These are phyloP conservation scores for Trichoderma erinaceum DNA, from an alignment of 495 filamentous ascomycete species.

Conservation along the genomic window DNA sequence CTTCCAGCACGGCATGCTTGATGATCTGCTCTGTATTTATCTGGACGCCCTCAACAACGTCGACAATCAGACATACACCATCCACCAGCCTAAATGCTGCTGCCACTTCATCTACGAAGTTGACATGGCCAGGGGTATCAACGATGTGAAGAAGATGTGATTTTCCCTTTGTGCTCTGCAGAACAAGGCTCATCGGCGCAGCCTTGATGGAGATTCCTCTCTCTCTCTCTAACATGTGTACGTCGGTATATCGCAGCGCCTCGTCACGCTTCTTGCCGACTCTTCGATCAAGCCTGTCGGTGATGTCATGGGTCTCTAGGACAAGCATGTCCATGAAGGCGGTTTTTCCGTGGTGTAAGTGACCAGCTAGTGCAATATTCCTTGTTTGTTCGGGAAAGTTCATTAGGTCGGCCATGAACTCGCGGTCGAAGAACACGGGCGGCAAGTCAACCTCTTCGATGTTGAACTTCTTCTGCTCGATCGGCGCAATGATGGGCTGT, in stretches of 20 bases:
- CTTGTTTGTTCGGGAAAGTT: slow-evolving; percentile 90
- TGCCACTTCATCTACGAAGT: slow-evolving; percentile 95
- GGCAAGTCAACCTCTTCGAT: slow-evolving; percentile 89
- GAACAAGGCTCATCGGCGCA: slow-evolving; percentile 87
- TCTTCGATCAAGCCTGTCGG: slow-evolving; percentile 67
- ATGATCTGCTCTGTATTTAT: slow-evolving; percentile 95
- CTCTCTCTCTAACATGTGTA: slow-evolving; percentile 80
- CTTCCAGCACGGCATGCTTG: slow-evolving; percentile 87
- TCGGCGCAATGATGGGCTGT: slow-evolving; percentile 87
- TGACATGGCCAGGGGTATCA: slow-evolving; percentile 95
- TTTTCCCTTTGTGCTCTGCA: slow-evolving; percentile 83
- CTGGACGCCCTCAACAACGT: slow-evolving; percentile 97
- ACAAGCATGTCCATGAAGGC: slow-evolving; percentile 98
- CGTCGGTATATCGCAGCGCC: slow-evolving; percentile 89
- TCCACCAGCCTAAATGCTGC: slow-evolving; percentile 81
- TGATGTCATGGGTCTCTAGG: slow-evolving; percentile 83
- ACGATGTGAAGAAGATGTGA: slow-evolving; percentile 94
- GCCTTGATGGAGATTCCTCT: slow-evolving; percentile 90
- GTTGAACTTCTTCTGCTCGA: slow-evolving; percentile 91
- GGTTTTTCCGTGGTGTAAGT: slow-evolving; percentile 96
- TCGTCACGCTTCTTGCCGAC: slow-evolving; percentile 79
- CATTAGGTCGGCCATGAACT: slow-evolving; percentile 93
- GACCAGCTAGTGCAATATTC: slow-evolving; percentile 85
- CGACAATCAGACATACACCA: slow-evolving; percentile 87
- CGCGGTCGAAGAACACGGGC: slow-evolving; percentile 73